Evolutionary conservation across 768 basidiomycete species (phyloP).

Genomic region (Hortiboletus flavorubellus): DNA sequence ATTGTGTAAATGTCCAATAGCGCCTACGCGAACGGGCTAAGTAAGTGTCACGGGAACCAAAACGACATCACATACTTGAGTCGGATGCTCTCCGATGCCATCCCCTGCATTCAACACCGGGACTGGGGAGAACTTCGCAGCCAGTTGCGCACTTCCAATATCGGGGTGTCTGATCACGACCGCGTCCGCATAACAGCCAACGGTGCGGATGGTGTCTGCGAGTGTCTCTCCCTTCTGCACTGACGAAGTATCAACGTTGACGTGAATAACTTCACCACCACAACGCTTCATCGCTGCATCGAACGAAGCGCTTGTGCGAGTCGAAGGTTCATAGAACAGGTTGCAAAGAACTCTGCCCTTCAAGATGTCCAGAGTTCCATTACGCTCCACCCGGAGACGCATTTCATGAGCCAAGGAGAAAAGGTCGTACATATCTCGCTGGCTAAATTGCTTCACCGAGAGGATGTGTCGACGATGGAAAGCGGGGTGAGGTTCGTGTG

Average conservation of each 20-base stretch:
- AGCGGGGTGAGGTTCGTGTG: slow-evolving; percentile 60
- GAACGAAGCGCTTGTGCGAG: slow-evolving; percentile 92
- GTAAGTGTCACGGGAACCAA: neutral
- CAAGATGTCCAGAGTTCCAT: slow-evolving; percentile 82
- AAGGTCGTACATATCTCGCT: slow-evolving; percentile 86
- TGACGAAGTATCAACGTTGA: slow-evolving; percentile 78
- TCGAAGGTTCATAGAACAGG: slow-evolving; percentile 96
- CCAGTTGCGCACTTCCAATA: slow-evolving; percentile 88
- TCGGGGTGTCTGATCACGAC: slow-evolving; percentile 94
- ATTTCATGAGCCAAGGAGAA: slow-evolving; percentile 96
- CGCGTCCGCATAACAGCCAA: slow-evolving; percentile 94
- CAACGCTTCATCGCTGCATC: slow-evolving; percentile 99
- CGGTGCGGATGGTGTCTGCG: slow-evolving; percentile 88
- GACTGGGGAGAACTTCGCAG: slow-evolving; percentile 95
- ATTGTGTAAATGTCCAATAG: slow-evolving; percentile 91
- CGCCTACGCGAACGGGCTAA: slow-evolving; percentile 44
- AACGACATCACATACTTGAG: slow-evolving; percentile 58
- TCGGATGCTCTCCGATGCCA: slow-evolving; percentile 96
- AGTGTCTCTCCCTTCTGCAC: slow-evolving; percentile 92
- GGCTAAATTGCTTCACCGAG: slow-evolving; percentile 88
- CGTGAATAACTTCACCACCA: slow-evolving; percentile 91
- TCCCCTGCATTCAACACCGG: slow-evolving; percentile 97
- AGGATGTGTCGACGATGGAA: slow-evolving; percentile 94
- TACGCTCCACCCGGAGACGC: slow-evolving; percentile 92
- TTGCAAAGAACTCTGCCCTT: slow-evolving; percentile 90